Evolutionary conservation across 129 eudicot species (phyloP), one percentile per base, ranked within the genome.

Genomic region (Chrysanthemum makinoi): DNA sequence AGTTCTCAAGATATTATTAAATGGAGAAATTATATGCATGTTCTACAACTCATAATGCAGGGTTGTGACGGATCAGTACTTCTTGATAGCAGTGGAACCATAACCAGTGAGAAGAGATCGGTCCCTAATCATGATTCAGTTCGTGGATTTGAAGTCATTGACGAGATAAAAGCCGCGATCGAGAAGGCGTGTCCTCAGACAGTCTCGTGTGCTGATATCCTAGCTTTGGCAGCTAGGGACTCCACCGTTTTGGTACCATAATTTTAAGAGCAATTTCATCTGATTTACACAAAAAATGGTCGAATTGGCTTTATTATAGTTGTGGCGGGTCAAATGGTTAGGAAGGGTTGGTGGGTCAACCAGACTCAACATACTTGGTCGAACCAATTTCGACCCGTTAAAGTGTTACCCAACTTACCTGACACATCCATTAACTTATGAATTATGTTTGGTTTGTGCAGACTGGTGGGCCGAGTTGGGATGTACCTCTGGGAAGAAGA

Each of bases 391-490:
- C 2, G 39, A 48, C 18, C 6, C 1, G 13, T 39, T 39, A 39
- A 6, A 39, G 10, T 5, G 46, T 46, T 65, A 46, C 16, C 54
- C 6, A 65, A 65, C 70, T 46, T 28, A 8, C 51, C n/a, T 16
- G 26, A 46, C 54, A 39, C 70, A 3, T 22, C 11, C 16, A 17
- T 46, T n/a, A 35, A 12, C 70, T 79, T 46, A 57, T 10, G 9
- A 48, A 57, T 69, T 3, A 68, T 69, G 24, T 39, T 19, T 18
- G 57, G 63, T 77, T 75, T 62, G 55, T 72, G 65, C 74, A 92
- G 98, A 65, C 91, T 12, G 95, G 95, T n/a, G 95, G 96, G 43
- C 98, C 98, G 1, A 83, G 83, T 77, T 93, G 98, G 98, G 95
- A 74, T 53, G 95, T 93, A 46, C 98, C 98, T 10, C 68, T 93